These are phyloP conservation scores for Naganishia sp. DNA, from an alignment of 1,284 basidiomycete genomes.

Conservation along the genomic window DNA sequence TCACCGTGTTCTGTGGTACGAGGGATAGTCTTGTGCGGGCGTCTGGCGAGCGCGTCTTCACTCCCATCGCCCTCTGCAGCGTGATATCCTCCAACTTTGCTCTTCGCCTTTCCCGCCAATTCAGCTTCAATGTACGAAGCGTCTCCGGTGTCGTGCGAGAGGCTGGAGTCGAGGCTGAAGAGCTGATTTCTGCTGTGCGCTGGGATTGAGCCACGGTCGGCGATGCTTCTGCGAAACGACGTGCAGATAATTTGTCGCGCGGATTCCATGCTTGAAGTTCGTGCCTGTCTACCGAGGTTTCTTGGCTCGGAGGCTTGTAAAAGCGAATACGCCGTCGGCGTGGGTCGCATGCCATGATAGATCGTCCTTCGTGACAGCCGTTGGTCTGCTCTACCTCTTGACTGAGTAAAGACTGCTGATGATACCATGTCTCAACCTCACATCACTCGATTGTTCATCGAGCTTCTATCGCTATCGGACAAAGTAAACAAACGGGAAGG, in stretches of 20 bases:
- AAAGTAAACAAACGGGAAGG: conserved; percentile 21
- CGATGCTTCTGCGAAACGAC: neutral
- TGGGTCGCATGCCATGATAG: neutral
- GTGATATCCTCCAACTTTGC: conserved; percentile 27
- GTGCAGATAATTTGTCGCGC: neutral
- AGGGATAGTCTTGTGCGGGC: no score
- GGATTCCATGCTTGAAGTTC: neutral
- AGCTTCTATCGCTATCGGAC: conserved; percentile 16
- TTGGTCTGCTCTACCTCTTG: no score
- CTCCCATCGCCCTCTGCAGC: conserved; percentile 18
- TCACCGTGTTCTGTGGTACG: no score
- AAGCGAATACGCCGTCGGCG: conserved; percentile 21
- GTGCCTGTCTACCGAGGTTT: no score
- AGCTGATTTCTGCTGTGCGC: neutral
- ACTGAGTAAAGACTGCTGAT: neutral
- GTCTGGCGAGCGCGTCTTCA: neutral
- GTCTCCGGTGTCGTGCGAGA: conserved; percentile 20
- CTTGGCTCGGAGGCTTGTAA: conserved; percentile 1
- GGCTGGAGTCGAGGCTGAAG: neutral
- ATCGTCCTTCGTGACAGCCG: no score
- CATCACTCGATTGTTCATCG: conserved; percentile 5
- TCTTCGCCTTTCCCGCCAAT: conserved; percentile 23
- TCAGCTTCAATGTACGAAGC: conserved; percentile 8
- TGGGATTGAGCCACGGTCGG: neutral
- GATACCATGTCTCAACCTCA: neutral